Conservation (phyloP, 352 stramenopile genomes). For the Aphanomyces euteiches region DNA sequence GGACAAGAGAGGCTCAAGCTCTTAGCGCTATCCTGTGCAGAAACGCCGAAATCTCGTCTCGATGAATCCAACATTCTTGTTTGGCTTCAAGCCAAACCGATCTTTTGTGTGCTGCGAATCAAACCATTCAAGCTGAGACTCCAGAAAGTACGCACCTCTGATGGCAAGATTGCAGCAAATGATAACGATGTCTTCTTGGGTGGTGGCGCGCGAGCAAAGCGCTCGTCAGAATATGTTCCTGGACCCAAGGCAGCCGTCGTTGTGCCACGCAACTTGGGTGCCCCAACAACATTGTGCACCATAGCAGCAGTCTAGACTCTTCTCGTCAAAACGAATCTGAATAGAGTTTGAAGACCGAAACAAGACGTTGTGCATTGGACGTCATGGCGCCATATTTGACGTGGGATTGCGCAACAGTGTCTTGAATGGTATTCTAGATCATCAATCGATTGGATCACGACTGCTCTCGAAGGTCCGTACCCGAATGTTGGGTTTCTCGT, state of each 20-base stretch:
- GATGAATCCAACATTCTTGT: conserved; percentile 16
- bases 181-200: not conserved
- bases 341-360: conserved; percentile 1
- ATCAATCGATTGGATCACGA: not conserved
- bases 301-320: conserved; percentile 22
- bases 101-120: conserved; percentile 17
- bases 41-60: conserved; percentile 27
- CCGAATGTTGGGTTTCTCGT: conserved; percentile 29
- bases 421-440: conserved; percentile 27
- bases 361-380: conserved; percentile 16
- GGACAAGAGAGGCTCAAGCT: no score
- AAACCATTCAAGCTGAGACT: not conserved
- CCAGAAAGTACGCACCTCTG: not conserved
- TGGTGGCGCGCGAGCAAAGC: not conserved
- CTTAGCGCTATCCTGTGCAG: not conserved
- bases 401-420: conserved; percentile 4
- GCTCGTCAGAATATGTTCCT: conserved; percentile 12
- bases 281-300: conserved; percentile 20
- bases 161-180: conserved; percentile 9
- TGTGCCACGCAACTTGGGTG: conserved; percentile 1
- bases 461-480: not conserved
- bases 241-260: conserved; percentile 13
- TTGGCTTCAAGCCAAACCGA: conserved; percentile 26
- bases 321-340: no score
- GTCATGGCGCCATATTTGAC: conserved; percentile 27